Evolutionary conservation across 305 asterid genomes (phyloP).

Genomic region (Fraxinus latifolia): DNA sequence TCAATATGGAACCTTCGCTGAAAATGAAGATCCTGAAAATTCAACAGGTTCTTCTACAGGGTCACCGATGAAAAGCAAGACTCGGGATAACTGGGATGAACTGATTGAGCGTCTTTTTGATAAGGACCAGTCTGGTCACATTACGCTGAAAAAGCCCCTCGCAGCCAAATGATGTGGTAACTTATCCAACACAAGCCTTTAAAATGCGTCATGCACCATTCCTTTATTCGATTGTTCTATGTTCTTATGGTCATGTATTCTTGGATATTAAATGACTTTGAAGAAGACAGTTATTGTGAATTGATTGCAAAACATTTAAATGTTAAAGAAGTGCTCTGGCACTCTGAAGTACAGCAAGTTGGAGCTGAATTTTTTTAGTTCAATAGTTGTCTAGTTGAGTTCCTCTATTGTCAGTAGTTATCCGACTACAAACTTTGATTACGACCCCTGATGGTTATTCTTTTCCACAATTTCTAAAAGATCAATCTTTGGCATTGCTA

Average conservation of each 20-base stretch:
- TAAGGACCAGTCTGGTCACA: constrained; percentile 37
- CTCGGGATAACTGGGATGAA: constrained; percentile 44
- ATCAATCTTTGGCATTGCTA: background rate
- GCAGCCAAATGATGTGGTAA: constrained; percentile 3
- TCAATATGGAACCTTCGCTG: constrained; percentile 69
- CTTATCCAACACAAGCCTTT: background rate
- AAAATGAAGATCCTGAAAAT: constrained; percentile 23
- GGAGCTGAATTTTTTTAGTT: background rate
- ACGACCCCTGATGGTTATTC: background rate
- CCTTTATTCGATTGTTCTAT: background rate
- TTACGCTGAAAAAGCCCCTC: constrained; percentile 28
- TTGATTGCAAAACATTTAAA: background rate
- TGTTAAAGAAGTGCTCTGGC: background rate
- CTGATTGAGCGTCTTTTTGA: constrained; percentile 37
- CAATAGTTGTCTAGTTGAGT: background rate
- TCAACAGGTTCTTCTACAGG: background rate
- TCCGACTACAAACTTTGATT: background rate
- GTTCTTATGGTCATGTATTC: background rate
- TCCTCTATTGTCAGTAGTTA: background rate
- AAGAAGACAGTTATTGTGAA: background rate
- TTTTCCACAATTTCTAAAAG: background rate
- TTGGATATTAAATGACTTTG: background rate
- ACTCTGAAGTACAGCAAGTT: background rate
- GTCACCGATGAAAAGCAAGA: constrained; percentile 19
- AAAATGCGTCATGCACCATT: background rate